These are phyloP conservation scores for Medicago arabica DNA, from an alignment of 306 rosid species.

Conservation along the genomic window DNA sequence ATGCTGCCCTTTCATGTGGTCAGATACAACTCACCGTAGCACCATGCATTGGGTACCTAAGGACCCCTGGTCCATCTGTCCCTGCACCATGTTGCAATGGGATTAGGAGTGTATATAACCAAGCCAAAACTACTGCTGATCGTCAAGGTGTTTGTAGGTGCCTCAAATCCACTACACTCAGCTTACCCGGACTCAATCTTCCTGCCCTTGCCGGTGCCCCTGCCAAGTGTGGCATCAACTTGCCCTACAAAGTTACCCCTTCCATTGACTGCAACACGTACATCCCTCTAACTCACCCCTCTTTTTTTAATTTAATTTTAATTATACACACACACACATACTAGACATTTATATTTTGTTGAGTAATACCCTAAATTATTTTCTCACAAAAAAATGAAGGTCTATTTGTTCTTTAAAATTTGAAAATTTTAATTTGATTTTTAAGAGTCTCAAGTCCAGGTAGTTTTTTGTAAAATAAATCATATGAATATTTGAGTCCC, in stretches of 20 bases:
- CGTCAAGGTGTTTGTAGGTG: constrained; percentile 37
- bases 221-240: constrained; percentile 35
- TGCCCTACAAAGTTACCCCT: constrained; percentile 55
- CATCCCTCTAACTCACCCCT: neutral
- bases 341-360: neutral
- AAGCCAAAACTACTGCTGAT: constrained; percentile 13
- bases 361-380: neutral
- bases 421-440: too few relatives aligned
- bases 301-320: neutral
- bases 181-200: neutral
- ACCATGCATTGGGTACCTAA: constrained; percentile 30
- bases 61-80: neutral
- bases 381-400: too few relatives aligned
- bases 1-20: constrained; percentile 34
- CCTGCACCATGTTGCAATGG: constrained; percentile 39
- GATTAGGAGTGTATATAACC: neutral
- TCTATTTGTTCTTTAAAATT: too few relatives aligned
- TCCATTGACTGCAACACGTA: constrained; percentile 49
- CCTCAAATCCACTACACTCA: neutral
- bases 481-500: too few relatives aligned
- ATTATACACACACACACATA: too few relatives aligned
- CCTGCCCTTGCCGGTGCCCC: neutral
- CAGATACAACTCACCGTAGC: neutral
- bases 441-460: too few relatives aligned
- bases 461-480: too few relatives aligned